Base-by-base conservation (phyloP, 495 filamentous ascomycete genomes). In the Haplographium delicatum region DNA sequence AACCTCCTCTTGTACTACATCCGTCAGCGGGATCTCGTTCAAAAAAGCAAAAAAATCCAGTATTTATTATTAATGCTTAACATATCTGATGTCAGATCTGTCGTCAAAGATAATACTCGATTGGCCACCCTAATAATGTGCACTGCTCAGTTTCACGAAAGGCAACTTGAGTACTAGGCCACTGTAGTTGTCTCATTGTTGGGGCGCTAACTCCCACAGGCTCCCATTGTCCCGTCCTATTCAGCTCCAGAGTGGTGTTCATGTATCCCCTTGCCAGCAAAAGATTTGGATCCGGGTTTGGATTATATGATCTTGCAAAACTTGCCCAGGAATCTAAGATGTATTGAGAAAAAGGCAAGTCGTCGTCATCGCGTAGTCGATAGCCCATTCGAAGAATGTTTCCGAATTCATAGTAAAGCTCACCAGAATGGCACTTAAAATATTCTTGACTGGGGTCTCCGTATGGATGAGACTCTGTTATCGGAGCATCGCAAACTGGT, bases 361-460 rank as follows among this genome's bases (percentile, higher is more conserved):
- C 56, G 30, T 55, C 48, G 2, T 49, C 52, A 52, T 59, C 56
- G 16, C 57, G 33, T 5, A 55, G 25, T 4, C 27, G 51, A 9
- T 47, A 24, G 7, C 41, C 47, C 35, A 47, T 54, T 25, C 47
- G 19, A 2, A 43, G 4, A 13, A 80, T 45, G 58, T 68, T 72
- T 15, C 54, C 64, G 59, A 58, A 70, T 31, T 63, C 42, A 44
- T 66, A 74, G 49, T 67, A 69, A 9, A 77, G 60, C 39, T 77
- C 72, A 15, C 71, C 73, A 3, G 68, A 69, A 54, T 75, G 71
- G 50, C 72, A 75, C 18, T 73, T 72, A 53, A 61, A 68, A 45
- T 66, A 68, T 18, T 59, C 62, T 18, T 52, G 49, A n/a, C 67
- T 54, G 0, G 67, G 66, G 40, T 71, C 59, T 4, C 68, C 68